Percentiles rank a stretch among this genome's conserved stretches.
Evolutionary conservation across 495 filamentous ascomycete genomes (phyloP).

Genomic region (Hypoxylon fuscum): DNA sequence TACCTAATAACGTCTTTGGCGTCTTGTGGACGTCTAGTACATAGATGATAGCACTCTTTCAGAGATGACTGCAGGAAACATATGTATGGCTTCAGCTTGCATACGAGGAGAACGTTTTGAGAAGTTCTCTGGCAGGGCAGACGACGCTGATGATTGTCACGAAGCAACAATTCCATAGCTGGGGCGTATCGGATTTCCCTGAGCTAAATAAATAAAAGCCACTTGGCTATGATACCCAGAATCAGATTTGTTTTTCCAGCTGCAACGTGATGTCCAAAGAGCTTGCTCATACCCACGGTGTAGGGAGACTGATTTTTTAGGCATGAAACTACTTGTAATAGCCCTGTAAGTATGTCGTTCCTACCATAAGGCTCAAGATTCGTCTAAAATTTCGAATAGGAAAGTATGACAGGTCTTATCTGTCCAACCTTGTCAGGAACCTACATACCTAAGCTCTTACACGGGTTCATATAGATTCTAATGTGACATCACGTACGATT

Average conservation of each 20-base stretch:
- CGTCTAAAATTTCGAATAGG: not conserved
- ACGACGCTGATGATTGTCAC: slow-evolving; percentile 32
- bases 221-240: slow-evolving; percentile 33
- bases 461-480: not conserved
- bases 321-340: too few relatives aligned
- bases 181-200: slow-evolving; percentile 3
- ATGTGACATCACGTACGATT: not conserved
- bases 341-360: not conserved
- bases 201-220: slow-evolving; percentile 23
- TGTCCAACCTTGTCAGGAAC: too few relatives aligned
- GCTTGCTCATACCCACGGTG: not conserved
- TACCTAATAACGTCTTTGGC: slow-evolving; percentile 16
- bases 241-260: not conserved
- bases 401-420: not conserved
- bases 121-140: slow-evolving; percentile 11
- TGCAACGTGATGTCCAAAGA: not conserved
- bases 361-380: slow-evolving; percentile 1
- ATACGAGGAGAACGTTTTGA: slow-evolving; percentile 22
- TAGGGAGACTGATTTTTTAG: not conserved
- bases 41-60: slow-evolving; percentile 22
- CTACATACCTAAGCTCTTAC: too few relatives aligned
- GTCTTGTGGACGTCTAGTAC: slow-evolving; percentile 21
- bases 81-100: slow-evolving; percentile 19
- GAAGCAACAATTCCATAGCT: slow-evolving; percentile 37
- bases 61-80: slow-evolving; percentile 17